Conservation (phyloP, 2,329 filamentous ascomycete genomes). For the Fusarium ambrosium region DNA sequence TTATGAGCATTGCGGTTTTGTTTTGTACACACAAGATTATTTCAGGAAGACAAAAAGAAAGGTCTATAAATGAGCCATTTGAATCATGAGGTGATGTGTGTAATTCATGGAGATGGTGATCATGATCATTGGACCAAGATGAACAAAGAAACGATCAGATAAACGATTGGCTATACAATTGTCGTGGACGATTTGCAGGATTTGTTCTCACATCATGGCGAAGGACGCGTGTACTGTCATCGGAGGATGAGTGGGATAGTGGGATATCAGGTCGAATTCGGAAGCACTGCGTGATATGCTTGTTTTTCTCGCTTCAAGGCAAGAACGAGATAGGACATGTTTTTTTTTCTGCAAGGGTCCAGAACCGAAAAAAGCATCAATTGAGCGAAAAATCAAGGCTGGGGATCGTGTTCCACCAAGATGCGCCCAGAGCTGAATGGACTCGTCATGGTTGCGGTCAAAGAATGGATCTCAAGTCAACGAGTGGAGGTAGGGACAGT, state of each 20-base stretch:
- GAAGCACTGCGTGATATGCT: not conserved
- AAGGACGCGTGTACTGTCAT: conserved; percentile 17
- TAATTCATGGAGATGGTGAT: not conserved
- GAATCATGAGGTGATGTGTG: not conserved
- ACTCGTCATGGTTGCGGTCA: conserved; percentile 6
- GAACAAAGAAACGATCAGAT: not conserved
- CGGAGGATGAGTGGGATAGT: conserved; percentile 25
- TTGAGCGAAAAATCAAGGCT: not conserved
- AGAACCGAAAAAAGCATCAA: not conserved
- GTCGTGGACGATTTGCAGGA: not conserved
- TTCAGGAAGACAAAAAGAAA: conserved; percentile 33
- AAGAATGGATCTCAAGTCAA: not conserved
- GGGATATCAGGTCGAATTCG: conserved; percentile 15
- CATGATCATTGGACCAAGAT: not conserved
- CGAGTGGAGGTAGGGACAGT: not conserved
- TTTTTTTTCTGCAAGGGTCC: not conserved
- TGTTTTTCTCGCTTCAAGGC: not conserved
- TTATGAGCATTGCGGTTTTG: conserved; percentile 43
- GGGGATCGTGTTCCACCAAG: not conserved
- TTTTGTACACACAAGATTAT: conserved; percentile 14
- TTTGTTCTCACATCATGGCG: not conserved
- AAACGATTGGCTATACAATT: not conserved
- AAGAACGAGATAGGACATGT: not conserved
- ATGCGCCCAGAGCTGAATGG: not conserved
- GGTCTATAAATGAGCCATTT: conserved; percentile 25